phyloP scores from a whole-genome alignment of 2,329 filamentous ascomycete species.

The Fusarium newnesense region DNA sequence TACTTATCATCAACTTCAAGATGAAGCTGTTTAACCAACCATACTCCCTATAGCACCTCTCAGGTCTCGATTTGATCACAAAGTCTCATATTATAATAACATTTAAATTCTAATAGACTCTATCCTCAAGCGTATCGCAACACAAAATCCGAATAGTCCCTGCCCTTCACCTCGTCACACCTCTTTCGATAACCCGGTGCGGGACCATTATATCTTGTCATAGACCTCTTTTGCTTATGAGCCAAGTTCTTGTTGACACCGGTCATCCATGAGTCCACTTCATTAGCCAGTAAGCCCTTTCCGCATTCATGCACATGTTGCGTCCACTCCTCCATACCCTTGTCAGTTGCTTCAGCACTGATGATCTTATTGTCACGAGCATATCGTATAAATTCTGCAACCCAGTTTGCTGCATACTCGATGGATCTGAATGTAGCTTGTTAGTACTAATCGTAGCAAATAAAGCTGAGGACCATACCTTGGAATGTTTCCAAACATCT shows the following conservation, averaged over 20 bases:
- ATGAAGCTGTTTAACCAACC: too few species aligned
- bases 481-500: slow-evolving; percentile 56
- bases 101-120: too few species aligned
- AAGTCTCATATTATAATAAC: accelerated
- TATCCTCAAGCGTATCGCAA: not conserved
- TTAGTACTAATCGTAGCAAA: not conserved
- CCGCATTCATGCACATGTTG: slow-evolving; percentile 60
- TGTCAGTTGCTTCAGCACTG: slow-evolving; percentile 53
- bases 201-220: slow-evolving; percentile 59
- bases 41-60: not conserved
- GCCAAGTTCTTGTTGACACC: slow-evolving; percentile 63
- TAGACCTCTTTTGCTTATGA: slow-evolving; percentile 56
- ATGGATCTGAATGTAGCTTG: slow-evolving; percentile 38
- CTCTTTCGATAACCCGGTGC: slow-evolving; percentile 55
- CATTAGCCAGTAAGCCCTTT: slow-evolving; percentile 52
- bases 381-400: slow-evolving; percentile 49
- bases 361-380: slow-evolving; percentile 48
- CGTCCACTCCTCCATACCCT: slow-evolving; percentile 55
- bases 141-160: slow-evolving; percentile 36
- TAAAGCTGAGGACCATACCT: slow-evolving; percentile 24
- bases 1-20: not conserved
- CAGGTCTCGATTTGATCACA: accelerated
- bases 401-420: slow-evolving; percentile 54
- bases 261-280: slow-evolving; percentile 63
- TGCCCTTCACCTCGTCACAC: slow-evolving; percentile 48